These are phyloP conservation scores for Botrytis fragariae DNA, from an alignment of 2,329 filamentous ascomycete genomes.

Conservation along the genomic window DNA sequence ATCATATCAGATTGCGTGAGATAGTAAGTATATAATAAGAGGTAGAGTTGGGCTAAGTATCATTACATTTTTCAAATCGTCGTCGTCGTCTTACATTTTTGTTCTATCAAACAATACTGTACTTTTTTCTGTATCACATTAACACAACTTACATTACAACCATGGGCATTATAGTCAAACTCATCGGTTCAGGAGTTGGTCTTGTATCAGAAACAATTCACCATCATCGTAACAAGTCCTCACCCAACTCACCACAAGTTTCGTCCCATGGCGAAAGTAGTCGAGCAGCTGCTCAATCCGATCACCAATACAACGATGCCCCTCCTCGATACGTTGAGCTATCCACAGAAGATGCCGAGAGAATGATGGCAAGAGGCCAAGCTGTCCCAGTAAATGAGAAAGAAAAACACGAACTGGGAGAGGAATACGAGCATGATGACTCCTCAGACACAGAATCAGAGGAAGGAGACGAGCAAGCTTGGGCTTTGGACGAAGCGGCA, in stretches of 20 bases:
- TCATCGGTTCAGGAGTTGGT: constrained; percentile 33
- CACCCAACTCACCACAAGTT: constrained; percentile 1
- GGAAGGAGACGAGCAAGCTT: constrained; percentile 32
- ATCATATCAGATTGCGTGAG: background rate
- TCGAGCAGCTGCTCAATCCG: constrained; percentile 9
- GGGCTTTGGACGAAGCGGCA: constrained; percentile 33
- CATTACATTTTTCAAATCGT: background rate
- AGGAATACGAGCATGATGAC: constrained; percentile 20
- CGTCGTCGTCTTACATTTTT: background rate
- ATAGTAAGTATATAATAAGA: constrained; percentile 13
- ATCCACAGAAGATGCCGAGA: constrained; percentile 23
- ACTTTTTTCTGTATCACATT: background rate
- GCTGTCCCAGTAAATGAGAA: constrained; percentile 24
- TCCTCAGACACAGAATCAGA: constrained; percentile 24
- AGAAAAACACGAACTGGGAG: constrained; percentile 18
- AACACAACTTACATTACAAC: background rate
- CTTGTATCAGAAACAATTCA: constrained; percentile 32
- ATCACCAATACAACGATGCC: constrained; percentile 17
- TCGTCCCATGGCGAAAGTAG: constrained; percentile 25
- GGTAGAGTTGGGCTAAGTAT: background rate
- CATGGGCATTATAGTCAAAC: constrained; percentile 30
- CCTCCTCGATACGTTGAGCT: constrained; percentile 32
- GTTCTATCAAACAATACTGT: background rate
- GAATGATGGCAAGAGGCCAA: constrained; percentile 27
- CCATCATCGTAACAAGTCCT: constrained; percentile 22